Base-by-base conservation (phyloP, 1,139 yeast species). In the Sporopachydermia cereana region DNA sequence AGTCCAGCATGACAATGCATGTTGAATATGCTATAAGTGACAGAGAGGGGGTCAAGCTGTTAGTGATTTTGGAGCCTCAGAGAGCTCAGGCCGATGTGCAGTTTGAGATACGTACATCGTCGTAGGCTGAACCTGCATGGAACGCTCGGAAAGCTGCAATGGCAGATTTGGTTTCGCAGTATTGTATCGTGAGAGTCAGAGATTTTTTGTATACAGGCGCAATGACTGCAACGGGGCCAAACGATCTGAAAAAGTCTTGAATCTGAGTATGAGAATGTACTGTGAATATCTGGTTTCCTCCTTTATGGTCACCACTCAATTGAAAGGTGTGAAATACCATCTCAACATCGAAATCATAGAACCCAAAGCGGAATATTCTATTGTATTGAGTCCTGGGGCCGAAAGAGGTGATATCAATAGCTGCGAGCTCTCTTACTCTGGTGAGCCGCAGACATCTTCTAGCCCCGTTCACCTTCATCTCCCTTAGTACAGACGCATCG, bases 341-440 rank as follows among this genome's bases (percentile, higher is more conserved):
- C 17, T 34, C 22, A n/a, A 34, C n/a, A 34, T 34, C 22, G 12
- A 34, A 7, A 16, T 34, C 39, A 21, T 34, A 34, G 39, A 16
- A 34, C 9, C 39, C 39, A 34, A 34, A 5, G 20, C 22, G 18
- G 9, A 21, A 34, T 5, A 34, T 20, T n/a, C 39, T 34, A 34
- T 34, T 34, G 17, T 34, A 34, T n/a, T 34, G 39, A 34, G 39
- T 16, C n/a, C 29, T 25, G 14, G 22, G 39, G 9, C 39, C 22
- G 17, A 34, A 34, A 20, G 20, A 34, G n/a, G 39, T 34, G n/a
- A 21, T 7, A 20, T 34, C 39, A 34, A 34, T 34, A n/a, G 9
- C 22, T 16, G 12, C 18, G 9, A 34, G 12, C 5, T 20, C 17
- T 9, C 22, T 20, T 12, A 7, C 17, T 16, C 39, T 16, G 5